A percentile compares a stretch with the other conserved stretches of the same genome.
Conservation (phyloP, 345 rosid species). For the Ceriops decandra region DNA sequence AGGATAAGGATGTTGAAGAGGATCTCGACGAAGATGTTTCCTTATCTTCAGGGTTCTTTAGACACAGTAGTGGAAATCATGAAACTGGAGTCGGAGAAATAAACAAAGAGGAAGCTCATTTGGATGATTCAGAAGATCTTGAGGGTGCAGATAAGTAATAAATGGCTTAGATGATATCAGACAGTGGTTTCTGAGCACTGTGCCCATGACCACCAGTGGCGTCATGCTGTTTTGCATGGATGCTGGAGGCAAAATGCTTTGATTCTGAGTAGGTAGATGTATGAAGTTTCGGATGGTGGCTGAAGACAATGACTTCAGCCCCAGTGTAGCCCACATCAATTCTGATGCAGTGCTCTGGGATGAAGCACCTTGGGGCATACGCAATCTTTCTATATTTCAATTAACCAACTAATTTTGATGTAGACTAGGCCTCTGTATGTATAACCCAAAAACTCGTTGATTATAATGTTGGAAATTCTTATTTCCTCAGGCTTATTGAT, state of each 20-base stretch:
- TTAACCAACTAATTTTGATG: conserved; percentile 26
- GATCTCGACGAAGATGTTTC: conserved; percentile 73
- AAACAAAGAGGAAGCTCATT: conserved; percentile 68
- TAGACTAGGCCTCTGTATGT: conserved; percentile 19
- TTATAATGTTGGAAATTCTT: neutral
- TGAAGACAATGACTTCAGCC: conserved; percentile 3
- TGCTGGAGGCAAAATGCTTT: conserved; percentile 2
- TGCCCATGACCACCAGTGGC: neutral
- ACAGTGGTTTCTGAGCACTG: neutral
- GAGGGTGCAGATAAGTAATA: conserved; percentile 53
- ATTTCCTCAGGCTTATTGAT: conserved; percentile 8
- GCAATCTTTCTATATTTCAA: neutral
- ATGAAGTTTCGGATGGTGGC: conserved; percentile 1
- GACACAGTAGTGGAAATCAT: conserved; percentile 39
- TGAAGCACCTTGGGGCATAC: conserved; percentile 6
- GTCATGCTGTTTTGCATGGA: conserved; percentile 11
- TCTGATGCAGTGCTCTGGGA: conserved; percentile 10
- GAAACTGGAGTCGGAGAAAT: conserved; percentile 60
- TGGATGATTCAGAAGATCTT: conserved; percentile 93
- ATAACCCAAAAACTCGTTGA: neutral
- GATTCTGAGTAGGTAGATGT: conserved; percentile 7
- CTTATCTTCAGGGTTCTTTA: conserved; percentile 65
- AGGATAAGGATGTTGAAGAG: conserved; percentile 70
- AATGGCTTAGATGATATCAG: neutral
- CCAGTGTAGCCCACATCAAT: neutral